These are phyloP conservation scores for Penicillium canescens DNA, from an alignment of 495 filamentous ascomycete species.

Conservation along the genomic window DNA sequence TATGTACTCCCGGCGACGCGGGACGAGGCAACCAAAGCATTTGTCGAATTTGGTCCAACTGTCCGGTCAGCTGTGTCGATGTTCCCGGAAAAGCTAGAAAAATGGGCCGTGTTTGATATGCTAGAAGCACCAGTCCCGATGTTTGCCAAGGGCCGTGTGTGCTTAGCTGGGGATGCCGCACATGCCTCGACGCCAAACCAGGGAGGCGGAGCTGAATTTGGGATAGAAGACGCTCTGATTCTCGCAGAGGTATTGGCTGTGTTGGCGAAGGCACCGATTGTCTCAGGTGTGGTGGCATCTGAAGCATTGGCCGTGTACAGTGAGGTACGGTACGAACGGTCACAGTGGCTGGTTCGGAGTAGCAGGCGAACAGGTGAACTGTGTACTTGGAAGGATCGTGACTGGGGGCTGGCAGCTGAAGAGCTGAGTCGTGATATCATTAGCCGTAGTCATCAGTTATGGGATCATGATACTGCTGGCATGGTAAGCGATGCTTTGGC, in stretches of 20 bases:
- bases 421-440: too few species aligned
- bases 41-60: slow-evolving; percentile 36
- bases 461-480: too few species aligned
- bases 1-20: slow-evolving; percentile 21
- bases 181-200: slow-evolving; percentile 47
- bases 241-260: background rate
- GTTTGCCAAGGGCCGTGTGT: slow-evolving; percentile 41
- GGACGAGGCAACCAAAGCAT: slow-evolving; percentile 27
- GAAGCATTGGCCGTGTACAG: too few species aligned
- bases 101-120: slow-evolving; percentile 59
- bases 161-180: slow-evolving; percentile 51
- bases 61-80: slow-evolving; percentile 43
- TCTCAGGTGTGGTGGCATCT: too few species aligned
- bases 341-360: too few species aligned
- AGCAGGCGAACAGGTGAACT: too few species aligned
- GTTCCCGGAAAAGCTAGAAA: slow-evolving; percentile 46
- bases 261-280: too few species aligned
- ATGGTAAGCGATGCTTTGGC: too few species aligned
- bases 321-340: too few species aligned
- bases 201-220: slow-evolving; percentile 56
- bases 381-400: too few species aligned
- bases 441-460: too few species aligned
- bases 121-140: slow-evolving; percentile 38
- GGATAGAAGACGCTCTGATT: slow-evolving; percentile 52
- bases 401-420: too few species aligned